Percentiles rank a stretch among this genome's conserved stretches.
phyloP scores from a whole-genome alignment of 805 yeast genomes.

The Starmerella geochares region DNA sequence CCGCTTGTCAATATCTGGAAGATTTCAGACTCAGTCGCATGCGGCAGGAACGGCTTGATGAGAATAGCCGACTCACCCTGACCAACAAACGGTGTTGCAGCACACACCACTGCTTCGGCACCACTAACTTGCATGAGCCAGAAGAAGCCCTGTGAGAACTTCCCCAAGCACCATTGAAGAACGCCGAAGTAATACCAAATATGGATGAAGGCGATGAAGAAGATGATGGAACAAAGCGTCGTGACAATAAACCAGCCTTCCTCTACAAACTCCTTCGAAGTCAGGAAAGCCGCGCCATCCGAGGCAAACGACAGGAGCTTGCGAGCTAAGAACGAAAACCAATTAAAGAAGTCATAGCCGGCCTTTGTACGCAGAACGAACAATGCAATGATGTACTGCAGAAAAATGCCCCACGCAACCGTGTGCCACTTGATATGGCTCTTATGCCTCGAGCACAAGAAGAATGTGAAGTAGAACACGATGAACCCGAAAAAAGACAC shows the following conservation, averaged over 20 bases:
- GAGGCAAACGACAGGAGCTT: constrained; percentile 48
- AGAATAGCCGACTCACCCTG: constrained; percentile 57
- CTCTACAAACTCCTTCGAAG: constrained; percentile 35
- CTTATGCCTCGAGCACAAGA: constrained; percentile 39
- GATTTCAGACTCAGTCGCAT: constrained; percentile 49
- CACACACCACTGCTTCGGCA: constrained; percentile 56
- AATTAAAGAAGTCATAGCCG: constrained; percentile 54
- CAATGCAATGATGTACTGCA: constrained; percentile 50
- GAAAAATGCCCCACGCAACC: constrained; percentile 49
- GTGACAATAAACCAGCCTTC: constrained; percentile 44
- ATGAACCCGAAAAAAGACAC: constrained; percentile 48
- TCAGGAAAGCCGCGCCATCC: constrained; percentile 52
- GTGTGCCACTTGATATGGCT: constrained; percentile 46
- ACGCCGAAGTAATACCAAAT: constrained; percentile 50
- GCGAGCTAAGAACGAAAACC: constrained; percentile 48
- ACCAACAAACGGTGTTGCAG: constrained; percentile 58
- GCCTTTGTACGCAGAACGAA: constrained; percentile 51
- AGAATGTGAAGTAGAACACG: constrained; percentile 40
- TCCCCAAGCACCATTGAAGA: constrained; percentile 50
- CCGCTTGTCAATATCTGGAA: constrained; percentile 56
- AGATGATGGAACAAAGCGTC: constrained; percentile 52
- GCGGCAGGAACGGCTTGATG: constrained; percentile 50
- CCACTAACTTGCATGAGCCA: constrained; percentile 52
- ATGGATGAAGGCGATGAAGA: constrained; percentile 54
- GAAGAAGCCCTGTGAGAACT: constrained; percentile 48